phyloP scores from a whole-genome alignment of 2,329 filamentous ascomycete genomes.

The Alternaria brassicicola region DNA sequence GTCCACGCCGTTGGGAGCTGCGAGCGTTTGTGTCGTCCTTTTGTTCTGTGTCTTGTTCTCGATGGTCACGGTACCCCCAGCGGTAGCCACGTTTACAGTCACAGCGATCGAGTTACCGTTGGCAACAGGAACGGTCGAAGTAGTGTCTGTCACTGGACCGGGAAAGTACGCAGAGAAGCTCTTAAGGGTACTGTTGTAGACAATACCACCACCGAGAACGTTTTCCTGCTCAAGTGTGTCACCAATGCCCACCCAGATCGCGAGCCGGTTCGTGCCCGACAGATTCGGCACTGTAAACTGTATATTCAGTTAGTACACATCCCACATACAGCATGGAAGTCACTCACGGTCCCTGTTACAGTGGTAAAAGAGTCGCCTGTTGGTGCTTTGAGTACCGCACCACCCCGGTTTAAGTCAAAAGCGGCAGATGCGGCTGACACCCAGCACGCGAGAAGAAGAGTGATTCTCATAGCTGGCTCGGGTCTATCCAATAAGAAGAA shows the following conservation, averaged over 20 bases:
- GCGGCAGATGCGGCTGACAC: constrained; percentile 24
- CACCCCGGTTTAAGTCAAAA: constrained; percentile 32
- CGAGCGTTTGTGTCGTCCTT: constrained; percentile 22
- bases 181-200: constrained; percentile 27
- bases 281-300: constrained; percentile 29
- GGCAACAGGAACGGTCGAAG: constrained; percentile 23
- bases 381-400: constrained; percentile 35
- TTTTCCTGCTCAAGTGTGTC: constrained; percentile 27
- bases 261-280: constrained; percentile 26
- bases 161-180: constrained; percentile 32
- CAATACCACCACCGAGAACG: constrained; percentile 31
- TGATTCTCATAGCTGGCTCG: constrained; percentile 20
- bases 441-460: constrained; percentile 15
- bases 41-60: constrained; percentile 36
- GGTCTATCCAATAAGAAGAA: not conserved
- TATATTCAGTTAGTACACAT: not conserved
- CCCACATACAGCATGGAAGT: not conserved
- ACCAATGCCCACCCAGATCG: constrained; percentile 36
- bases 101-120: constrained; percentile 29
- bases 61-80: constrained; percentile 28
- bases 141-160: constrained; percentile 23
- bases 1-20: constrained; percentile 20
- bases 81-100: constrained; percentile 17
- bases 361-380: constrained; percentile 28
- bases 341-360: constrained; percentile 25